A percentile compares a stretch with the other conserved stretches of the same genome.
These are phyloP conservation scores for Endotrypanum monterogeii DNA, from an alignment of 208 protist species.

Conservation along the genomic window DNA sequence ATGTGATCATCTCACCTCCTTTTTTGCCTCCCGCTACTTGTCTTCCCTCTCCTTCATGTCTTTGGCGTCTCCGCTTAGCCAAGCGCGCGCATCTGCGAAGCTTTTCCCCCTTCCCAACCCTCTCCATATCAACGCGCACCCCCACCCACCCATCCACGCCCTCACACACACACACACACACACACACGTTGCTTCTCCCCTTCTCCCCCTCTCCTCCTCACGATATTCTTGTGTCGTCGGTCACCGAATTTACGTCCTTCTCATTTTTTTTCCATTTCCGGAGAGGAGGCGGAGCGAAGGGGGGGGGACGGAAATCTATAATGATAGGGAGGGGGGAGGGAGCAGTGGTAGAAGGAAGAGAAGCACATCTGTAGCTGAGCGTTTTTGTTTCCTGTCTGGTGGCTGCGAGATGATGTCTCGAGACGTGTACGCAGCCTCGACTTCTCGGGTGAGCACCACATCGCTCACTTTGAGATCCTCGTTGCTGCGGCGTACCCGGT, in stretches of 20 bases:
- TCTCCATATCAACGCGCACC: too few relatives aligned
- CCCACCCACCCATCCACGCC: not conserved
- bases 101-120: too few relatives aligned
- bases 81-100: too few relatives aligned
- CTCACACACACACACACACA: not conserved
- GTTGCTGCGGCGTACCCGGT: not conserved
- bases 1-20: not conserved
- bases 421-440: not conserved
- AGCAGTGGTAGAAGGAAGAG: not conserved
- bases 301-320: too few relatives aligned
- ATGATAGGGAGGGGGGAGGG: too few relatives aligned
- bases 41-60: too few relatives aligned
- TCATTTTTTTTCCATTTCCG: not conserved
- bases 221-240: not conserved
- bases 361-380: not conserved
- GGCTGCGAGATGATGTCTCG: not conserved
- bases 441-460: not conserved
- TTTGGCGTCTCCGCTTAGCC: too few relatives aligned
- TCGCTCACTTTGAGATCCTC: not conserved
- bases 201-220: not conserved
- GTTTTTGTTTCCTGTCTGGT: not conserved
- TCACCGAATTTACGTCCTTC: not conserved
- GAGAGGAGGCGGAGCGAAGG: too few relatives aligned
- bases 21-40: not conserved
- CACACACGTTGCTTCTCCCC: not conserved